Conservation (phyloP, 2,329 filamentous ascomycete genomes). For the Aspergillus aculeatus region DNA sequence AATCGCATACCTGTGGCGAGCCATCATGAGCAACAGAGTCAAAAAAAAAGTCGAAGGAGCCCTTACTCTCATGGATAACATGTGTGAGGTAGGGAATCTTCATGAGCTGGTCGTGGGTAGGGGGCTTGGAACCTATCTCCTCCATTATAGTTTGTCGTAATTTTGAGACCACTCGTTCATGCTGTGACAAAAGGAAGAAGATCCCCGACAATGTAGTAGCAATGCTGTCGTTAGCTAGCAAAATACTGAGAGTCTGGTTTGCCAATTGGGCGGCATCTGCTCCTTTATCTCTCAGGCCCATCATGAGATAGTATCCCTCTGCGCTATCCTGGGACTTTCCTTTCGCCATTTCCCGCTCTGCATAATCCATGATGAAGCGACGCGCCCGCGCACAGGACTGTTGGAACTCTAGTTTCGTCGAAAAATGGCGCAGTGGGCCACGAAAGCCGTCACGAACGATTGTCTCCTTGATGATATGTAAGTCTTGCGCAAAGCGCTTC, state of each 20-base stretch:
- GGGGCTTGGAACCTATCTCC: slow-evolving; percentile 1
- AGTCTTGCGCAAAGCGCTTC: slow-evolving; percentile 1
- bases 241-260: slow-evolving; percentile 9
- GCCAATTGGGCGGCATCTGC: background rate
- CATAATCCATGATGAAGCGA: background rate
- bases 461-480: slow-evolving; percentile 6
- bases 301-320: background rate
- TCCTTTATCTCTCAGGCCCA: background rate
- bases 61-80: slow-evolving; percentile 2
- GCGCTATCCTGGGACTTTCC: background rate
- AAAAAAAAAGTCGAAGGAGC: background rate
- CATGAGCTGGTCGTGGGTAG: slow-evolving; percentile 10
- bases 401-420: background rate
- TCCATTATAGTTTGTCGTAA: slow-evolving; percentile 5
- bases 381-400: background rate
- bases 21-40: background rate
- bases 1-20: slow-evolving; percentile 1
- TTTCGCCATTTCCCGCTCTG: background rate
- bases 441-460: slow-evolving; percentile 12
- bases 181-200: slow-evolving; percentile 10
- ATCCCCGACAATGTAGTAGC: slow-evolving; percentile 15
- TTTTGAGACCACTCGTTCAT: slow-evolving; percentile 5
- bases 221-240: slow-evolving; percentile 16
- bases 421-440: slow-evolving; percentile 6
- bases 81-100: slow-evolving; percentile 13